Percentiles rank a stretch among this genome's conserved stretches.
Evolutionary conservation across 2,329 filamentous ascomycete species (phyloP).

Genomic region (Remersonia thermophila): DNA sequence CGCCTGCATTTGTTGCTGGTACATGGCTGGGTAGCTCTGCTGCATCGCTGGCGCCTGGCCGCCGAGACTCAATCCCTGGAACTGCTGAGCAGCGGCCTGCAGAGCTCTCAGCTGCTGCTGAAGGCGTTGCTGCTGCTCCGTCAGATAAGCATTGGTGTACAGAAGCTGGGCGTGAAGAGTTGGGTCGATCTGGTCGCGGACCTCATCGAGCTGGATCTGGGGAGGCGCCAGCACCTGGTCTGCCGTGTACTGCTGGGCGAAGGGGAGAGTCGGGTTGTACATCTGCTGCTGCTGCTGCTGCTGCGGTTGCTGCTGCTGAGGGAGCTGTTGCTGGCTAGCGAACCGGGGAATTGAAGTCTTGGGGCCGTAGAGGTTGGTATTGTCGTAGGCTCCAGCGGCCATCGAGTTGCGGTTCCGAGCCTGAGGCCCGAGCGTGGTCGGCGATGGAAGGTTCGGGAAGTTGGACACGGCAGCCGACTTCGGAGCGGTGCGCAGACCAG

Average conservation of each 20-base stretch:
- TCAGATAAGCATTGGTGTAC: conserved; percentile 82
- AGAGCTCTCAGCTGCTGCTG: conserved; percentile 85
- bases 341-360: conserved; percentile 47
- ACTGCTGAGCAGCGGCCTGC: conserved; percentile 71
- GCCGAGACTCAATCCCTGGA: conserved; percentile 63
- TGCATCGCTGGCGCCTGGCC: conserved; percentile 32
- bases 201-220: conserved; percentile 59
- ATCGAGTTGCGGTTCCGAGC: conserved; percentile 31
- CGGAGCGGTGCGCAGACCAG: conserved; percentile 83
- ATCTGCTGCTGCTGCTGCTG: conserved; percentile 12
- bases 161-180: conserved; percentile 78
- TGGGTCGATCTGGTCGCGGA: conserved; percentile 69
- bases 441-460: conserved; percentile 51
- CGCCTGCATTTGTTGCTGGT: conserved; percentile 28
- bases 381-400: conserved; percentile 32
- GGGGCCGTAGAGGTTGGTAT: conserved; percentile 35
- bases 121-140: conserved; percentile 86
- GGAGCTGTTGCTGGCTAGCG: conserved; percentile 19
- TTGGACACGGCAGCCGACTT: conserved; percentile 67
- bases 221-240: conserved; percentile 84
- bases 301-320: conserved; percentile 19
- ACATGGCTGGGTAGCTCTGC: conserved; percentile 51
- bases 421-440: conserved; percentile 29
- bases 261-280: conserved; percentile 15
- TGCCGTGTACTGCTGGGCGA: conserved; percentile 51